These are phyloP conservation scores for Tuber microsphaerosporum DNA, from an alignment of 495 filamentous ascomycete species.

Conservation along the genomic window DNA sequence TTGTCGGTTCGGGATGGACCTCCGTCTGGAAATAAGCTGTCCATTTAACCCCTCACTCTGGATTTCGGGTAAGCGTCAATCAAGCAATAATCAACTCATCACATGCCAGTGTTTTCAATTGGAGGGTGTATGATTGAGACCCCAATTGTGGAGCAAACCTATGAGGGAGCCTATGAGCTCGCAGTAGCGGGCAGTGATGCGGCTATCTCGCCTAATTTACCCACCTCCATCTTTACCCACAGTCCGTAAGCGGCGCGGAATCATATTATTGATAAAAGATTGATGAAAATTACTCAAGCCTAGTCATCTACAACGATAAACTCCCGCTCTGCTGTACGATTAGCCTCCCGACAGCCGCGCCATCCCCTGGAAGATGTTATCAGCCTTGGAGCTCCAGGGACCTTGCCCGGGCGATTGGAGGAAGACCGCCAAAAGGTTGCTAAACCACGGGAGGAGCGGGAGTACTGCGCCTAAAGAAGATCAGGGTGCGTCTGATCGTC, in stretches of 20 bases:
- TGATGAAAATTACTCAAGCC: neutral
- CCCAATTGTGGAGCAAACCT: neutral
- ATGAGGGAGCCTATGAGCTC: neutral
- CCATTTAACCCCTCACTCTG: neutral
- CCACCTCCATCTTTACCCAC: neutral
- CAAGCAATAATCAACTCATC: neutral
- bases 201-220: neutral
- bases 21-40: neutral
- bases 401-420: neutral
- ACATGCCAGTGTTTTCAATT: neutral
- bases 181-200: neutral
- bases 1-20: neutral
- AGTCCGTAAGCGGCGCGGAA: neutral
- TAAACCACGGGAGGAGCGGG: neutral
- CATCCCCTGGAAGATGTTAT: neutral
- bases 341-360: neutral
- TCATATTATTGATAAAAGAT: neutral
- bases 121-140: neutral
- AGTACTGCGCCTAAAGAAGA: neutral
- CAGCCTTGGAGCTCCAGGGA: neutral
- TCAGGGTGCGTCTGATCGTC: neutral
- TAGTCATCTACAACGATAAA: neutral
- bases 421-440: neutral
- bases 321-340: neutral
- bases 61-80: neutral